Evolutionary conservation across 2,329 filamentous ascomycete species (phyloP).

Genomic region (Ceratocystis variospora): DNA sequence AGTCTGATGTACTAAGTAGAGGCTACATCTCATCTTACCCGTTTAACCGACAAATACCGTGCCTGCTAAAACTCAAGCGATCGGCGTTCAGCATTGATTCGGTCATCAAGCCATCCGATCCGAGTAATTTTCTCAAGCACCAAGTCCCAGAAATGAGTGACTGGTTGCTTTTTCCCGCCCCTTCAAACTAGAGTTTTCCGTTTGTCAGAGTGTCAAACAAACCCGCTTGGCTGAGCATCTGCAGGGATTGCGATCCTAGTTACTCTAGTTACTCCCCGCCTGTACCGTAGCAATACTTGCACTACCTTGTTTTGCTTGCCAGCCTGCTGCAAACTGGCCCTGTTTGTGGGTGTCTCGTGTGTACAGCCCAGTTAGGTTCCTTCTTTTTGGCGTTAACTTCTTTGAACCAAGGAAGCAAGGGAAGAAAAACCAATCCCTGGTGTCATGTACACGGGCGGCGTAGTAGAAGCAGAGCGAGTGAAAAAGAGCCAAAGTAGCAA

Average conservation of each 20-base stretch:
- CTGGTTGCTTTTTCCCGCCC: background rate
- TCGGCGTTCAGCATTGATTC: background rate
- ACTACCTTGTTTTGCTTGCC: background rate
- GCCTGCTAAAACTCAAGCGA: background rate
- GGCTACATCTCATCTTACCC: background rate
- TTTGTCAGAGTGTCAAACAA: background rate
- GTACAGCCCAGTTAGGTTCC: no score
- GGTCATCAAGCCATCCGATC: background rate
- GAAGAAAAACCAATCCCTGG: no score
- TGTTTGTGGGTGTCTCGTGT: background rate
- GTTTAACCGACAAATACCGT: background rate
- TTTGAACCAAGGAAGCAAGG: no score
- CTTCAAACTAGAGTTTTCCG: background rate
- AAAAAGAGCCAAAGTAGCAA: no score
- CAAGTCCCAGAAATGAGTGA: background rate
- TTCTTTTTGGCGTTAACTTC: no score
- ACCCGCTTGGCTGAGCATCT: slow-evolving; percentile 5
- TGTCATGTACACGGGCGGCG: no score
- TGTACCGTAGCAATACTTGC: background rate
- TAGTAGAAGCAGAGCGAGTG: no score
- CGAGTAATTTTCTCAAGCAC: background rate
- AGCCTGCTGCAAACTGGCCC: background rate
- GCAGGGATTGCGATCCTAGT: slow-evolving; percentile 18
- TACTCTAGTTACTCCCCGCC: background rate
- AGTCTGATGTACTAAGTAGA: background rate